These are phyloP conservation scores for Xanthoparmelia taractica DNA, from an alignment of 495 filamentous ascomycete species.

Conservation along the genomic window DNA sequence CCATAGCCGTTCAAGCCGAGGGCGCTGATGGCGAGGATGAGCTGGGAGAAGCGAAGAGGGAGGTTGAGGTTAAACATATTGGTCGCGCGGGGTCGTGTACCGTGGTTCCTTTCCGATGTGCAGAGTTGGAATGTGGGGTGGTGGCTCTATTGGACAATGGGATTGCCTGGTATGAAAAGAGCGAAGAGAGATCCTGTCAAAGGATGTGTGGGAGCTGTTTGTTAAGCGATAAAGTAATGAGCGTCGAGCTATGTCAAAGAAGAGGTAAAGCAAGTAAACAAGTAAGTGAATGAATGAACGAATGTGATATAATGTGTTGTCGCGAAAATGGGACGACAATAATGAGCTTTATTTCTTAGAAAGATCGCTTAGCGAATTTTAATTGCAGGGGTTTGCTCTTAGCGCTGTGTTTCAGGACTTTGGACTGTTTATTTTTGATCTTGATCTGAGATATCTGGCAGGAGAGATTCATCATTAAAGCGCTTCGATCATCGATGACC, in stretches of 20 bases:
- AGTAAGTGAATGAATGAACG: not conserved
- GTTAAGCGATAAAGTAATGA: not conserved
- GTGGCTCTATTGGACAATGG: too few species aligned
- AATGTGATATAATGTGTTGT: not conserved
- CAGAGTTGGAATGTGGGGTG: conserved; percentile 15
- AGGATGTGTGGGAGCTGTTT: not conserved
- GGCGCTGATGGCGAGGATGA: conserved; percentile 59
- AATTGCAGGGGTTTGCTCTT: not conserved
- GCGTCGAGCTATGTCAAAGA: not conserved
- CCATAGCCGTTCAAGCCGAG: conserved; percentile 66
- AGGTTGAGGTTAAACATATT: conserved; percentile 51
- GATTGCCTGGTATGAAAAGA: too few species aligned
- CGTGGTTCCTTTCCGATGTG: conserved; percentile 1
- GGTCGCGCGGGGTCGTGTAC: conserved; percentile 10
- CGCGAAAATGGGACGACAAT: not conserved
- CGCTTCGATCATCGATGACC: not conserved
- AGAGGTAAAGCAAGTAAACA: not conserved
- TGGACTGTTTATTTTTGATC: not conserved
- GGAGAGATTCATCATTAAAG: not conserved
- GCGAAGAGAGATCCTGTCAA: conserved; percentile 8
- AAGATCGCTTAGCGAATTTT: not conserved
- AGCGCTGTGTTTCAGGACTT: not conserved
- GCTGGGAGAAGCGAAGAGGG: conserved; percentile 56
- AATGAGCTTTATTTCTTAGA: not conserved
- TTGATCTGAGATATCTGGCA: not conserved